A percentile compares a stretch with the other conserved stretches of the same genome.
These are phyloP conservation scores for Clohesyomyces aquaticus DNA, from an alignment of 495 filamentous ascomycete genomes.

Conservation along the genomic window DNA sequence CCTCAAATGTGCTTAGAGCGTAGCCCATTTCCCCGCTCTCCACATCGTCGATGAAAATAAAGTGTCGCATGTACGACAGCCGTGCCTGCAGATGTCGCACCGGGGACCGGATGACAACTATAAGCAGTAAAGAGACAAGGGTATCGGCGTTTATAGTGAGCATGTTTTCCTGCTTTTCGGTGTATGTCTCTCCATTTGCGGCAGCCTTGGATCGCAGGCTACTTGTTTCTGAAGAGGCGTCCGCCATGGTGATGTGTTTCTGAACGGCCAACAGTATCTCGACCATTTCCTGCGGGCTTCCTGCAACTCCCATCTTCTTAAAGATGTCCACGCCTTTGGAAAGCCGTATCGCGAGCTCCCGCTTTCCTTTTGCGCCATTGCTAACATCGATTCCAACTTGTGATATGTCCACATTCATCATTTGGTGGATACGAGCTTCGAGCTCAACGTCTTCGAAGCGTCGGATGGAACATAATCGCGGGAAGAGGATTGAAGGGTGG, in stretches of 20 bases:
- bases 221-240: conserved; percentile 46
- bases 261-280: conserved; percentile 84
- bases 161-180: conserved; percentile 63
- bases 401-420: conserved; percentile 90
- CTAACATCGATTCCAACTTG: conserved; percentile 88
- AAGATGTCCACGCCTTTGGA: conserved; percentile 84
- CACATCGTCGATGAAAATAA: conserved; percentile 95
- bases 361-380: conserved; percentile 69
- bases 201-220: conserved; percentile 42
- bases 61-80: conserved; percentile 89
- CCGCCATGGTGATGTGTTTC: conserved; percentile 71
- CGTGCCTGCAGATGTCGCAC: conserved; percentile 86
- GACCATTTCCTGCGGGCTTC: conserved; percentile 93
- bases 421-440: conserved; percentile 85
- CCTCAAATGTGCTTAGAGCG: conserved; percentile 94
- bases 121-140: conserved; percentile 85
- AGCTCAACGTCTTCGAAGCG: conserved; percentile 86
- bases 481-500: conserved; percentile 83
- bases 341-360: conserved; percentile 71
- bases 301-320: conserved; percentile 79
- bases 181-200: conserved; percentile 48
- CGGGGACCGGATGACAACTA: conserved; percentile 92
- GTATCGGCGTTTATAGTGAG: conserved; percentile 96
- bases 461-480: conserved; percentile 76
- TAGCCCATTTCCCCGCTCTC: conserved; percentile 97